These are phyloP conservation scores for Onygenales sp. DNA, from an alignment of 2,329 filamentous ascomycete genomes.

Conservation along the genomic window DNA sequence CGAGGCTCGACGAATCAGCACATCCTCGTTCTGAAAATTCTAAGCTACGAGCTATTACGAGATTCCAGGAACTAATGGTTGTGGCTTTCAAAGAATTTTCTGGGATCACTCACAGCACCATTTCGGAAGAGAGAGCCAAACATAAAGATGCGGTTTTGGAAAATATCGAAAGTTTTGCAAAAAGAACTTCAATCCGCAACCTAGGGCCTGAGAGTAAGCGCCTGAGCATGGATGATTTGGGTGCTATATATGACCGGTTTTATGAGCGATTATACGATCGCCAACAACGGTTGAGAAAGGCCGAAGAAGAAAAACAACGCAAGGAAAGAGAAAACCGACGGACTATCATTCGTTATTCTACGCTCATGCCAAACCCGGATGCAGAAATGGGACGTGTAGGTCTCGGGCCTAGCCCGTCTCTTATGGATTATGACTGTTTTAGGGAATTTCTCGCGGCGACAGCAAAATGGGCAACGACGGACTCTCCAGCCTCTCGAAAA, in stretches of 20 bases:
- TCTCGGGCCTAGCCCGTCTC: constrained; percentile 74
- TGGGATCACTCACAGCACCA: constrained; percentile 84
- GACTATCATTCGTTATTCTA: constrained; percentile 27
- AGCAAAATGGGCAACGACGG: constrained; percentile 85
- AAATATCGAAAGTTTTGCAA: constrained; percentile 95
- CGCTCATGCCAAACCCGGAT: constrained; percentile 39
- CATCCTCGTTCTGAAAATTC: constrained; percentile 93
- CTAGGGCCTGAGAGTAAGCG: constrained; percentile 93
- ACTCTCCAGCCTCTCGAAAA: constrained; percentile 57
- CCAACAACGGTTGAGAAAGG: constrained; percentile 68
- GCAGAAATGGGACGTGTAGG: constrained; percentile 80
- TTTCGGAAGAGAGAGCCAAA: constrained; percentile 78
- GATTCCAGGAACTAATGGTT: constrained; percentile 97
- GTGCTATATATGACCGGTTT: constrained; percentile 86
- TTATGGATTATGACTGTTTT: constrained; percentile 97
- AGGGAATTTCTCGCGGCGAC: constrained; percentile 85
- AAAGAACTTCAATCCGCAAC: constrained; percentile 91
- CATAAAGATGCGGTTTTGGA: constrained; percentile 92
- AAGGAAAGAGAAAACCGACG: constrained; percentile 49
- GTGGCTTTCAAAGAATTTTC: constrained; percentile 98
- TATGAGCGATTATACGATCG: constrained; percentile 87
- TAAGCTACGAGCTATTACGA: constrained; percentile 85
- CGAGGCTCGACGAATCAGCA: constrained; percentile 84
- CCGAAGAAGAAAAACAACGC: constrained; percentile 63
- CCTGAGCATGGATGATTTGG: constrained; percentile 73